phyloP scores from a whole-genome alignment of 2,329 filamentous ascomycete species.

The Xylaria hypoxylon region DNA sequence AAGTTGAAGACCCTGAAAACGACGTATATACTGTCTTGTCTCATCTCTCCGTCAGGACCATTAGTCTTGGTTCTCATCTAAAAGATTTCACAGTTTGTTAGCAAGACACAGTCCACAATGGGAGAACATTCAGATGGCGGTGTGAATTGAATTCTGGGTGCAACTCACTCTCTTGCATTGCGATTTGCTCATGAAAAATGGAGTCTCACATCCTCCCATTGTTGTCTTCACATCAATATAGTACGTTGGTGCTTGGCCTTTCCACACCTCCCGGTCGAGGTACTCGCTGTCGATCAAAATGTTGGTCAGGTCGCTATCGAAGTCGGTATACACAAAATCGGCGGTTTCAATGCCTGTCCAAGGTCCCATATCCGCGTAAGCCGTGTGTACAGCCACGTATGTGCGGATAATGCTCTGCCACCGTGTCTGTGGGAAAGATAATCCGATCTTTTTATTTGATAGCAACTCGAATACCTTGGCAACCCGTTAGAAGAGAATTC shows the following conservation, averaged over 20 bases:
- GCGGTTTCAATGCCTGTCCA: constrained; percentile 17
- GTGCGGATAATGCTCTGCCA: constrained; percentile 20
- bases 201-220: constrained; percentile 7
- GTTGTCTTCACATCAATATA: constrained; percentile 17
- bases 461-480: constrained; percentile 5
- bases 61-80: constrained; percentile 15
- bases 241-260: neutral
- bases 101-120: neutral
- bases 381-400: constrained; percentile 4
- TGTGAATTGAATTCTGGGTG: neutral
- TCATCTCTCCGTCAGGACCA: constrained; percentile 1
- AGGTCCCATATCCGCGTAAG: constrained; percentile 5
- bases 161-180: constrained; percentile 11
- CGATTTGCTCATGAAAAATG: constrained; percentile 12
- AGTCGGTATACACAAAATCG: constrained; percentile 16
- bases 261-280: neutral
- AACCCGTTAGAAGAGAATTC: neutral
- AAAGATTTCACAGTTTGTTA: neutral
- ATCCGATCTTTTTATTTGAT: constrained; percentile 6
- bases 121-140: neutral
- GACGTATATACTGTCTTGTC: constrained; percentile 11
- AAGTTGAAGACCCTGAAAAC: constrained; percentile 15
- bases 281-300: constrained; percentile 4
- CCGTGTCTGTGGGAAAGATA: constrained; percentile 6
- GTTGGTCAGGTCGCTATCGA: constrained; percentile 3